Base-by-base conservation (phyloP, 2,329 filamentous ascomycete genomes). In the Cadophora sp. region DNA sequence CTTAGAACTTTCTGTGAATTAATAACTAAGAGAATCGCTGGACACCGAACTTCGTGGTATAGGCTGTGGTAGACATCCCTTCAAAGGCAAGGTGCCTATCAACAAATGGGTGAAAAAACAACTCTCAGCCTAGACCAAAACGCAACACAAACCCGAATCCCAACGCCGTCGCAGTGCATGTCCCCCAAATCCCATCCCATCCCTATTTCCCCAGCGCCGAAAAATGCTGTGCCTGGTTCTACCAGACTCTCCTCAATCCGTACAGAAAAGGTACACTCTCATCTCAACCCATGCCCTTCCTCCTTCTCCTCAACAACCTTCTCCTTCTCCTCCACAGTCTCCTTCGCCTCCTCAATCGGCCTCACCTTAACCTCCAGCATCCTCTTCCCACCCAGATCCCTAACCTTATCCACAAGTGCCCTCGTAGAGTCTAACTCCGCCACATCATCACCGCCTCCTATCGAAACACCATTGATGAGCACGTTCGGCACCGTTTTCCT, bases 401-500 rank as follows among this genome's bases (percentile, higher is more conserved):
- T 88, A 70, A 98, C 85, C 78, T 89, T 96, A 65, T 86, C 85
- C 8, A 88, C 85, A 68, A 98, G 82, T 66, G 87, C 86, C 70
- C 89, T 89, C 39, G 85, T 84, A 33, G 82, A 79, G 76, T 94
- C 88, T 68, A 98, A 82, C 30, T 86, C 89, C 59, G 88, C 85
- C 65, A 99, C 86, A 68, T 97, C 93, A 76, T 98, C 95, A 59
- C 93, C 89, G 24, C 96, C 96, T 56, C 96, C 96, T 68, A 98
- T 93, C 79, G 91, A 96, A 78, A 90, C 89, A 55, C 93, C 94
- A 75, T 93, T 92, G 74, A 99, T 85, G 73, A 99, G 84, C 43
- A 98, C 86, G 77, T 99, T 99, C 18, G 96, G 96, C 0, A 99
- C 96, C 0, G 96, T 99, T 67, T 83, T 84, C 59, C 95, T 87